phyloP scores from a whole-genome alignment of 2,329 filamentous ascomycete species.

The Blastomyces gilchristii region DNA sequence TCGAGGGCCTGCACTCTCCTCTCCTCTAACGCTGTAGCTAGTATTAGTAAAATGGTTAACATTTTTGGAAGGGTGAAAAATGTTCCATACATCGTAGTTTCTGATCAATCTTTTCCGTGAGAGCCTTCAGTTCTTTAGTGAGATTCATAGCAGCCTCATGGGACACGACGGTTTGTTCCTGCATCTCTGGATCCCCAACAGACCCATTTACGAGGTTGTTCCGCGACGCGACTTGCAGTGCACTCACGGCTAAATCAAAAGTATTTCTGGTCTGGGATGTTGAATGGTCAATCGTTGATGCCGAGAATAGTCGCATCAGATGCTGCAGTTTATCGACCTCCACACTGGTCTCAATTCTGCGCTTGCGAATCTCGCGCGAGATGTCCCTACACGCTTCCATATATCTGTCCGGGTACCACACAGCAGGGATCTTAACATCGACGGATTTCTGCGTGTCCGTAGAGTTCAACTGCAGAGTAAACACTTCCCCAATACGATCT shows the following conservation, averaged over 20 bases:
- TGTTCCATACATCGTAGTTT: slow-evolving; percentile 30
- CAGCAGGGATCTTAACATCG: slow-evolving; percentile 43
- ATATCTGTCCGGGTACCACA: slow-evolving; percentile 52
- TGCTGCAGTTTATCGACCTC: slow-evolving; percentile 26
- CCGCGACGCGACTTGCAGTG: slow-evolving; percentile 22
- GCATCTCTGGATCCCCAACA: slow-evolving; percentile 17
- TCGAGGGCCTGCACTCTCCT: slow-evolving; percentile 33
- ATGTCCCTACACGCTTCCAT: slow-evolving; percentile 41
- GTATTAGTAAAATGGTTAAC: background rate
- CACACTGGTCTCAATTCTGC: slow-evolving; percentile 26
- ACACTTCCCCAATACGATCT: slow-evolving; percentile 42
- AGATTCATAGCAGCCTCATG: slow-evolving; percentile 19
- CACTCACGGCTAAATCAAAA: slow-evolving; percentile 29
- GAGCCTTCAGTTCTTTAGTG: slow-evolving; percentile 25
- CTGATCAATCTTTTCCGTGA: slow-evolving; percentile 32
- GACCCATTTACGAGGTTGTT: slow-evolving; percentile 11
- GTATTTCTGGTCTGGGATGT: slow-evolving; percentile 23
- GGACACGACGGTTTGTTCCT: slow-evolving; percentile 15
- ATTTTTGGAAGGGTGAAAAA: background rate
- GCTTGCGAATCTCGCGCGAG: slow-evolving; percentile 38
- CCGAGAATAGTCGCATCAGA: slow-evolving; percentile 25
- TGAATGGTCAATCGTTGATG: slow-evolving; percentile 16
- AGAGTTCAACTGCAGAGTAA: slow-evolving; percentile 40
- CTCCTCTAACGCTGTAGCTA: slow-evolving; percentile 30
- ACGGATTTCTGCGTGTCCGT: slow-evolving; percentile 25